Conservation (phyloP, 2,329 filamentous ascomycete species). For the Fusarium newnesense region DNA sequence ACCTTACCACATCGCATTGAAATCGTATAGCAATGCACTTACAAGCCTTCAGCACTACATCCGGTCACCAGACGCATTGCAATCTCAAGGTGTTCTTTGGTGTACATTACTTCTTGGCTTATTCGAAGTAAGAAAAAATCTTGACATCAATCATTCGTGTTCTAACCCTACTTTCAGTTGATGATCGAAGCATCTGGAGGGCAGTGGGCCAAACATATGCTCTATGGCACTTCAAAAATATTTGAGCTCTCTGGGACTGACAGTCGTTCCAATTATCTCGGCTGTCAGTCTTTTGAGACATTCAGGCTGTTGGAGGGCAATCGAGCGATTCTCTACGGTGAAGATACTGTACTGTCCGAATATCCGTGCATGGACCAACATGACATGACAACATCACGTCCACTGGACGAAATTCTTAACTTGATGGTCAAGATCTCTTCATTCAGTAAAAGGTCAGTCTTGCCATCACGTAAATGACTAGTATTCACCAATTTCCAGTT, state of each 20-base stretch:
- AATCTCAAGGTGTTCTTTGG: slow-evolving; percentile 36
- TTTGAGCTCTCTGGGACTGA: slow-evolving; percentile 14
- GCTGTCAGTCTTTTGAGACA: slow-evolving; percentile 28
- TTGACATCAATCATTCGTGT: rapidly evolving
- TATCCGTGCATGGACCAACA: background rate
- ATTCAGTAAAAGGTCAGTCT: slow-evolving; percentile 34
- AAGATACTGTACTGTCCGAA: slow-evolving; percentile 33
- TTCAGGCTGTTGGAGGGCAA: slow-evolving; percentile 40
- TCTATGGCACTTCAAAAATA: slow-evolving; percentile 40
- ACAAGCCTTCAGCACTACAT: slow-evolving; percentile 21
- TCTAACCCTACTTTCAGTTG: slow-evolving; percentile 27
- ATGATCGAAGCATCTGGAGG: slow-evolving; percentile 41
- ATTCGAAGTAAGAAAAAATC: slow-evolving; percentile 37
- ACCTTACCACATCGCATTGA: slow-evolving; percentile 18
- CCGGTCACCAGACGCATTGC: background rate
- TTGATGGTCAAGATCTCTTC: slow-evolving; percentile 28
- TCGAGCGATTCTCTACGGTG: slow-evolving; percentile 41
- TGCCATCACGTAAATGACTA: rapidly evolving
- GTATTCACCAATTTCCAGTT: background rate
- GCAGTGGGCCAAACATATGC: slow-evolving; percentile 44
- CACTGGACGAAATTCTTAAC: background rate
- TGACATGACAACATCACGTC: rapidly evolving
- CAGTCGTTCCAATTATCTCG: background rate
- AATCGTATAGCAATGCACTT: slow-evolving; percentile 35
- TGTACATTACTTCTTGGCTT: slow-evolving; percentile 42